These are phyloP conservation scores for Solanum hybrid DNA, from an alignment of 305 asterid genomes.

Conservation along the genomic window DNA sequence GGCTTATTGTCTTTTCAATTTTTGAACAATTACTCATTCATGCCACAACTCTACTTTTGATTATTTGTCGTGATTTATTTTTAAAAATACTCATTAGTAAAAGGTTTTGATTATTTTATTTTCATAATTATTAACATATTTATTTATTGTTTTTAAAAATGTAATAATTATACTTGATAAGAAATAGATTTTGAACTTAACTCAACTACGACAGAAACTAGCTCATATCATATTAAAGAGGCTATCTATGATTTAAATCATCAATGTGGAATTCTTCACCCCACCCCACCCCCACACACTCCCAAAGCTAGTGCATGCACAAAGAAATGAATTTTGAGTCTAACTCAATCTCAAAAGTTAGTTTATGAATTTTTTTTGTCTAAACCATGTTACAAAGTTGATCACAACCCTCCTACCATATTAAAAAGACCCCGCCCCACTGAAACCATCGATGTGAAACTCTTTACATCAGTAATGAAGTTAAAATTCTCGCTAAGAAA, in stretches of 20 bases:
- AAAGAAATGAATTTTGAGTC: too few species aligned
- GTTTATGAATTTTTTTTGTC: accelerated
- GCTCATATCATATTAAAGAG: neutral
- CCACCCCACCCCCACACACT: neutral
- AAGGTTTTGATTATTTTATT: neutral
- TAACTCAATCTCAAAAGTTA: neutral
- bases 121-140: neutral
- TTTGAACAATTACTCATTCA: neutral
- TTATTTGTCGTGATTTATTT: too few species aligned
- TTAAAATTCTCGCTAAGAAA: too few species aligned
- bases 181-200: too few species aligned
- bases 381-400: too few species aligned
- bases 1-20: neutral
- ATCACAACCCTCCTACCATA: neutral
- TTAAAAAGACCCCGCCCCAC: neutral
- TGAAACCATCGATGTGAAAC: neutral
- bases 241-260: neutral
- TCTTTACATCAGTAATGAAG: too few species aligned
- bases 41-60: neutral
- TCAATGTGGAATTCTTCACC: neutral
- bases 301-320: neutral
- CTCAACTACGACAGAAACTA: neutral
- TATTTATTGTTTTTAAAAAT: too few species aligned
- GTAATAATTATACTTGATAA: neutral
- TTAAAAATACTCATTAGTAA: too few species aligned